These are phyloP conservation scores for Metarhizium sp. DNA, from an alignment of 2,329 filamentous ascomycete genomes.

Conservation along the genomic window DNA sequence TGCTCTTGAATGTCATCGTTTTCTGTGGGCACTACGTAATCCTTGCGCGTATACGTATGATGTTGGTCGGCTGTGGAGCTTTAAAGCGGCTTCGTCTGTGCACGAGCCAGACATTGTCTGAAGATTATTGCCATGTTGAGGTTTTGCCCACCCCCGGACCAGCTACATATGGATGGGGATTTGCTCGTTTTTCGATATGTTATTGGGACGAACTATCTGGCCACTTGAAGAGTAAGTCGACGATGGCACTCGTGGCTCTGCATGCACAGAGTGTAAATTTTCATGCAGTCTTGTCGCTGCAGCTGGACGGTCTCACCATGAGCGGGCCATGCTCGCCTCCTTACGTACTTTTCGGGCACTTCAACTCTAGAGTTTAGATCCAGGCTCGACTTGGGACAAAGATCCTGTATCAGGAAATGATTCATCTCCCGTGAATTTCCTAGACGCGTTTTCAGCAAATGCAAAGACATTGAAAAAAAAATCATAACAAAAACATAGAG, in stretches of 20 bases:
- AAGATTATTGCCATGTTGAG: not conserved
- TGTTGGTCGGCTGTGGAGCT: not conserved
- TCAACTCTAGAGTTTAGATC: constrained; percentile 21
- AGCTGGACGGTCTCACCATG: not conserved
- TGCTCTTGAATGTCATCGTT: not conserved
- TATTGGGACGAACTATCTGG: no score
- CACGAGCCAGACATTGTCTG: constrained; percentile 2
- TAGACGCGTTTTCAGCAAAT: constrained; percentile 14
- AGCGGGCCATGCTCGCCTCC: not conserved
- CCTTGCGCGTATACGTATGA: not conserved
- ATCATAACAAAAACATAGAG: not conserved
- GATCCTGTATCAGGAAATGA: constrained; percentile 35
- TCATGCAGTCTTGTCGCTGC: not conserved
- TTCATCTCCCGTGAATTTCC: constrained; percentile 47
- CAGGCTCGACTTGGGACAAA: constrained; percentile 19
- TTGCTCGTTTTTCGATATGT: not conserved
- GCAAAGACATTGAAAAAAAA: not conserved
- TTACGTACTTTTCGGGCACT: not conserved
- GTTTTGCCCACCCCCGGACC: not conserved
- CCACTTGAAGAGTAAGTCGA: not conserved
- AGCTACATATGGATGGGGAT: not conserved
- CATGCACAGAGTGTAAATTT: not conserved
- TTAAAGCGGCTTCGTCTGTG: not conserved
- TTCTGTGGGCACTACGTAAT: not conserved
- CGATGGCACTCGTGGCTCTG: not conserved